Conservation (phyloP, 257 asterid genomes). For the Solanum phureja region DNA sequence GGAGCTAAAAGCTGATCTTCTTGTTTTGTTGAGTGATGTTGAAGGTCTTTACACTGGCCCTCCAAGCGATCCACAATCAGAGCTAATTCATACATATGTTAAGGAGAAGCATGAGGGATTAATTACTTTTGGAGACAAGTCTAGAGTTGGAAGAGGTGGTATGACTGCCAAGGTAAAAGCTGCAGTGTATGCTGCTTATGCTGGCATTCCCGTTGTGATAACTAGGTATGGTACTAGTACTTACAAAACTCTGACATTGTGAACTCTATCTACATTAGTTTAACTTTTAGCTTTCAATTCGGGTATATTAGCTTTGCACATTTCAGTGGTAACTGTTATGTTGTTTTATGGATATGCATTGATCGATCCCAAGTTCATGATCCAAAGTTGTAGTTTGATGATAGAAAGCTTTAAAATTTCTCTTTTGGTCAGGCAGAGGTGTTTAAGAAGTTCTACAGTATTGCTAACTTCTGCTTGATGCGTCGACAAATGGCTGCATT, state of each 20-base stretch:
- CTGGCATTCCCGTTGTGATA: constrained; percentile 72
- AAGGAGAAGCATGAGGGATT: constrained; percentile 48
- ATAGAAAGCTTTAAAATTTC: not conserved
- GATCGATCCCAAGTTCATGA: not conserved
- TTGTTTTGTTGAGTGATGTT: constrained; percentile 70
- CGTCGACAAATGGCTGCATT: not conserved
- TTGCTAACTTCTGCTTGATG: not conserved
- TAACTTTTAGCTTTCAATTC: not conserved
- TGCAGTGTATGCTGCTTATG: constrained; percentile 54
- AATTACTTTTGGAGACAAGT: constrained; percentile 75
- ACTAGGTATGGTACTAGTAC: constrained; percentile 37
- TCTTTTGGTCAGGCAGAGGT: not conserved
- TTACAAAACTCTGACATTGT: not conserved
- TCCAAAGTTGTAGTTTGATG: not conserved
- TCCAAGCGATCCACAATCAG: constrained; percentile 65
- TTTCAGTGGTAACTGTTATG: not conserved
- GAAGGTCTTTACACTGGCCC: constrained; percentile 89
- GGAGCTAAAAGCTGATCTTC: constrained; percentile 78
- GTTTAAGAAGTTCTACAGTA: not conserved
- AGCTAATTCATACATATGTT: constrained; percentile 50
- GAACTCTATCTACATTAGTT: not conserved
- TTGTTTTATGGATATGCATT: not conserved
- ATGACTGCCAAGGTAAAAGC: constrained; percentile 94
- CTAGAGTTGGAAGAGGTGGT: constrained; percentile 89
- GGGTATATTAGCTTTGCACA: not conserved